Evolutionary conservation across 495 filamentous ascomycete species (phyloP).

Genomic region (Trichoderma reesei): DNA sequence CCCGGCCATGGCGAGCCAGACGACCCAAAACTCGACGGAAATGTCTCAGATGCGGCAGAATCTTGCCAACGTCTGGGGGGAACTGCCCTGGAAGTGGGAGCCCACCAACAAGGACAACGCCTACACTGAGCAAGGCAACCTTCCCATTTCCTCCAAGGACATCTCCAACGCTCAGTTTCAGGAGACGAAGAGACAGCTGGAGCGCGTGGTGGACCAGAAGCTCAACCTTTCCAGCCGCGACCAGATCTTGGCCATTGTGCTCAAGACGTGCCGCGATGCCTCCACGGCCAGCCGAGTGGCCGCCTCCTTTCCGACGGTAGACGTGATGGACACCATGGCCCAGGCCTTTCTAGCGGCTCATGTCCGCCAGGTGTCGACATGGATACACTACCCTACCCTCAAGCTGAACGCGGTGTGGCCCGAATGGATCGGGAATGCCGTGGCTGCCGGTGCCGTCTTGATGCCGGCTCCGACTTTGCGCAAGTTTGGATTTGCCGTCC

Average conservation of each 20-base stretch:
- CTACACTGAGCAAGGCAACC: slow-evolving; percentile 43
- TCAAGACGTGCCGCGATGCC: slow-evolving; percentile 38
- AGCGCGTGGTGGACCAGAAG: slow-evolving; percentile 30
- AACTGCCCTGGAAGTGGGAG: slow-evolving; percentile 46
- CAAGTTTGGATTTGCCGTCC: slow-evolving; percentile 52
- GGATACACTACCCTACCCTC: slow-evolving; percentile 51
- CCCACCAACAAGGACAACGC: slow-evolving; percentile 41
- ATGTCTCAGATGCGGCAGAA: slow-evolving; percentile 24
- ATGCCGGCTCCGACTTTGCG: slow-evolving; percentile 46
- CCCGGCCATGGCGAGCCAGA: not conserved
- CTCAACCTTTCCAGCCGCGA: slow-evolving; percentile 43
- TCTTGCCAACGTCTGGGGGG: slow-evolving; percentile 28
- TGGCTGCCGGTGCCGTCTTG: slow-evolving; percentile 46
- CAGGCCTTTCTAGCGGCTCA: slow-evolving; percentile 50
- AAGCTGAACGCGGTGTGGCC: slow-evolving; percentile 39
- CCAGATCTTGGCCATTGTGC: slow-evolving; percentile 47
- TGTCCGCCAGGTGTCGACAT: slow-evolving; percentile 37
- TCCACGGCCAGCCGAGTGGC: slow-evolving; percentile 38
- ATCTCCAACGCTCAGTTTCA: slow-evolving; percentile 18
- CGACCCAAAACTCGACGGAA: slow-evolving; percentile 20
- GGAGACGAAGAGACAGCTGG: slow-evolving; percentile 15
- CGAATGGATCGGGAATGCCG: slow-evolving; percentile 45
- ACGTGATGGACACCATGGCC: slow-evolving; percentile 49
- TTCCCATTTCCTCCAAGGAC: slow-evolving; percentile 38
- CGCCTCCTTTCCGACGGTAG: slow-evolving; percentile 50